Evolutionary conservation across 169 alveolate genomes (phyloP), one percentile per base, ranked within the genome.

Genomic region (Cryptosporidium tyzzeri): DNA sequence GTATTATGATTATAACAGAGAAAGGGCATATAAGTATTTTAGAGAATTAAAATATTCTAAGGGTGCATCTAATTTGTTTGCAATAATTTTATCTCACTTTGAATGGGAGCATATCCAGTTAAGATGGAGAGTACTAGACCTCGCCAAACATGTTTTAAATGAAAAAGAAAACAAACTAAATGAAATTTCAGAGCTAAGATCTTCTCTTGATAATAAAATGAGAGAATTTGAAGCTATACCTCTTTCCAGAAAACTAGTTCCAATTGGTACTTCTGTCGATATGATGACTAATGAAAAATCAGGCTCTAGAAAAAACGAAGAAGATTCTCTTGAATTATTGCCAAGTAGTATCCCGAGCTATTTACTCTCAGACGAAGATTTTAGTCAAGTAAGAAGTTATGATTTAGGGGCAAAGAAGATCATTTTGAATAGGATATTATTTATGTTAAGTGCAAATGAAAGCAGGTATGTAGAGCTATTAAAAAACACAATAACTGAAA

Each of bases 81-180:
- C 70, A 5, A 45, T 73, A 1, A 73, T 73, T 53, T 73, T 73
- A n/a, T 73, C 86, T 9, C 86, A 73, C 33, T 58, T 73, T 55
- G 86, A 73, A 59, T 73, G 86, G 86, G 86, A 73, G 9, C 86
- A 73, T 51, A 73, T 73, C n/a, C 86, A 73, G 55, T 44, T 73
- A 5, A 73, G 86, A 58, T 73, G 86, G 86, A 73, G 86, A 55
- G 33, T 58, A 53, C 26, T 73, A 10, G 71, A 73, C 9, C 39
- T 73, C 21, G 21, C 37, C 2, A 73, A 58, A 33, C 23, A 33
- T 73, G 33, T 73, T 18, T 35, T 73, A 59, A 48, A 44, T 53
- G 71, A 73, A 33, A 73, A 73, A 37, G 86, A 73, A 58, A 73
- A 39, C 7, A 33, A 53, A 21, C 65, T 73, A 23, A 26, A 59